Conservation (phyloP, 768 basidiomycete genomes). For the Termitomyces sp. region DNA sequence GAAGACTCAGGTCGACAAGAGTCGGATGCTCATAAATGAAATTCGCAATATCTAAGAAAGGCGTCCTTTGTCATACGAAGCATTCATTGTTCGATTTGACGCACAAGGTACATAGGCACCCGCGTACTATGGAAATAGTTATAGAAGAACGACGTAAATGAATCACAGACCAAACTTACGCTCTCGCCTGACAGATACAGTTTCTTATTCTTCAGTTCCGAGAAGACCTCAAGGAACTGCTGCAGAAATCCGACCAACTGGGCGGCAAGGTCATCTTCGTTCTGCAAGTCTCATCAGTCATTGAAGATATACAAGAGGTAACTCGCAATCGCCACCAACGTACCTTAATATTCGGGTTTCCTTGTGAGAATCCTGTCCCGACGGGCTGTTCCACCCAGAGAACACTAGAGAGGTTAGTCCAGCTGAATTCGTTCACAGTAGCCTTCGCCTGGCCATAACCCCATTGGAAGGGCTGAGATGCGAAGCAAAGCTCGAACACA, state of each 20-base stretch:
- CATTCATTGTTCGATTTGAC: not conserved
- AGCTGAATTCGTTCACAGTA: conserved; percentile 60
- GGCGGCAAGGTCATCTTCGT: conserved; percentile 42
- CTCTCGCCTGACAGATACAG: conserved; percentile 71
- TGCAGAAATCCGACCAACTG: conserved; percentile 58
- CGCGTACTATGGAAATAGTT: conserved; percentile 46
- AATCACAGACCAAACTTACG: conserved; percentile 35
- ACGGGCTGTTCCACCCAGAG: conserved; percentile 78
- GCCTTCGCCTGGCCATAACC: conserved; percentile 56
- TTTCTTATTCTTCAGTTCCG: conserved; percentile 67
- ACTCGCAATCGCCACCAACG: conserved; percentile 8
- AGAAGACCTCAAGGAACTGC: conserved; percentile 73
- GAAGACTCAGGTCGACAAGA: conserved; percentile 48
- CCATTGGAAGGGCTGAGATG: conserved; percentile 60
- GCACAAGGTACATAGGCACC: conserved; percentile 54
- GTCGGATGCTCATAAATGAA: conserved; percentile 58
- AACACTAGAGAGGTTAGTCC: conserved; percentile 75
- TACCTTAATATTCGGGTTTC: conserved; percentile 56
- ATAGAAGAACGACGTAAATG: not conserved
- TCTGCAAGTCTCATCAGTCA: conserved; percentile 18
- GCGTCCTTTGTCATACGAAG: not conserved
- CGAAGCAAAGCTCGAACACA: not conserved
- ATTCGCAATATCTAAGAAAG: conserved; percentile 59
- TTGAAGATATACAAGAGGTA: not conserved
- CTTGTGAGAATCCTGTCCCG: conserved; percentile 74